These are phyloP conservation scores for Vigna trinervia DNA, from an alignment of 306 rosid species.

Conservation along the genomic window DNA sequence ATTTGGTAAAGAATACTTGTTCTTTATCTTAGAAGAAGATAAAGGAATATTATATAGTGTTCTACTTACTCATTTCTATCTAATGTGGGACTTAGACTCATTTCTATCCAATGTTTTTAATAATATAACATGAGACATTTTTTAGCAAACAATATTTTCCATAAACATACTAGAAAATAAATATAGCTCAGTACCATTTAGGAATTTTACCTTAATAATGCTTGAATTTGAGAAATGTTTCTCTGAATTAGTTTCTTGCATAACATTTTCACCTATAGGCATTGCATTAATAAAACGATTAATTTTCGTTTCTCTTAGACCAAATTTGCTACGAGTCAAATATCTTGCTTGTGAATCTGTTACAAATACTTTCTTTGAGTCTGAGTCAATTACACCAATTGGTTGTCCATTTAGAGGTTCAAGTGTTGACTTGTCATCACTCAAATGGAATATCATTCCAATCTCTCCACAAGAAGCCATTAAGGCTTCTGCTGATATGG, in stretches of 20 bases:
- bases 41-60: too few relatives aligned
- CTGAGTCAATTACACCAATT: background rate
- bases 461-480: constrained; percentile 41
- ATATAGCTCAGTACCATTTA: background rate
- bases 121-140: background rate
- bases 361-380: constrained; percentile 3
- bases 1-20: too few relatives aligned
- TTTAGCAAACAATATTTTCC: background rate
- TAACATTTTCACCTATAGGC: background rate
- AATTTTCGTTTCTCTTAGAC: constrained; percentile 9
- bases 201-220: constrained; percentile 26
- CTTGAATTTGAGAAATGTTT: constrained; percentile 8
- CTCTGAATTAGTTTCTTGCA: background rate
- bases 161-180: background rate
- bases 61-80: too few relatives aligned
- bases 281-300: background rate
- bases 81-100: too few relatives aligned
- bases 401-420: background rate
- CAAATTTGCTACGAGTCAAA: background rate
- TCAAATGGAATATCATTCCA: background rate
- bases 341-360: constrained; percentile 20
- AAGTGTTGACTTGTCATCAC: constrained; percentile 12
- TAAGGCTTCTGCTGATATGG: constrained; percentile 30
- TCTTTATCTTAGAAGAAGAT: too few relatives aligned
- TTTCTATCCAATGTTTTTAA: background rate